Conservation (phyloP, 441 rosid genomes). For the Arabidopsis lyrata region DNA sequence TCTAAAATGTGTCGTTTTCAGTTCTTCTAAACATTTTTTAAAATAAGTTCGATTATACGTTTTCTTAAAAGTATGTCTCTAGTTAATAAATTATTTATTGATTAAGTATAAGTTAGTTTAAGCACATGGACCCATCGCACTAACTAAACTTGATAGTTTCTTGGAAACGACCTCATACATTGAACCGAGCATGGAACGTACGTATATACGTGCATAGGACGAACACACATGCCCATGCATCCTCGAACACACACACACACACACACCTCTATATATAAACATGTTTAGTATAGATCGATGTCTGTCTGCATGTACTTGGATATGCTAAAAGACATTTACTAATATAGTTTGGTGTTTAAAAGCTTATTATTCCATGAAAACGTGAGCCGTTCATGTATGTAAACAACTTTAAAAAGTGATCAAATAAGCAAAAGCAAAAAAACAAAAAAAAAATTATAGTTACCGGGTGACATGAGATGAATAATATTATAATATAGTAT, state of each 20-base stretch:
- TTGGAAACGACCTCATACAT: conserved; percentile 23
- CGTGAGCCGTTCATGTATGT: conserved; percentile 1
- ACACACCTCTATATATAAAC: neutral
- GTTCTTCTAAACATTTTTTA: neutral
- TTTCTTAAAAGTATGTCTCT: neutral
- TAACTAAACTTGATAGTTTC: conserved; percentile 4
- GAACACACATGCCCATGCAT: conserved; percentile 33
- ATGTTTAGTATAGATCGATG: conserved; percentile 2
- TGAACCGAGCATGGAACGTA: conserved; percentile 31
- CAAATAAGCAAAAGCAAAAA: neutral
- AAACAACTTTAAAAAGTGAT: neutral
- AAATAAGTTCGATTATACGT: neutral
- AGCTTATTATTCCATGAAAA: neutral
- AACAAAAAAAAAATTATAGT: neutral
- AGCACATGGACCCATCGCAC: neutral
- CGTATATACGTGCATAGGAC: conserved; percentile 17
- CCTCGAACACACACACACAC: conserved; percentile 28
- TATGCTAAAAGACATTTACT: neutral
- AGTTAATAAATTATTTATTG: neutral
- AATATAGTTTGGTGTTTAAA: neutral
- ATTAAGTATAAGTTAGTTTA: neutral
- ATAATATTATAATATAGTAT: neutral
- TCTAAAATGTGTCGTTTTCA: neutral
- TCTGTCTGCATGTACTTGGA: conserved; percentile 8
- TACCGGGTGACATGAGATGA: neutral